A percentile compares a stretch with the other conserved stretches of the same genome.
These are phyloP conservation scores for Lodderomyces orthopsilosis DNA, from an alignment of 1,139 yeast genomes.

Conservation along the genomic window DNA sequence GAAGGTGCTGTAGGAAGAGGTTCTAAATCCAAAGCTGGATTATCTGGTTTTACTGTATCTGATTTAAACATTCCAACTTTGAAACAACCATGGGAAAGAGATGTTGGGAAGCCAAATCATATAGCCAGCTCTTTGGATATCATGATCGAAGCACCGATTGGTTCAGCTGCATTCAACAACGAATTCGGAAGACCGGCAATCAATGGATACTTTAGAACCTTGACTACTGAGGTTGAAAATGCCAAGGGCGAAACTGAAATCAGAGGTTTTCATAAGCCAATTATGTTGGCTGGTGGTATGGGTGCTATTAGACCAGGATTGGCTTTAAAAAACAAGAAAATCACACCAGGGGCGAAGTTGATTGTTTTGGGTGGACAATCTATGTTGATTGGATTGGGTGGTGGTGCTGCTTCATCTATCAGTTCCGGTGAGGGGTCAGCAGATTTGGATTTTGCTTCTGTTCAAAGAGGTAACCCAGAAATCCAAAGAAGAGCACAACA, in stretches of 20 bases:
- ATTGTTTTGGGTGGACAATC: constrained; percentile 97
- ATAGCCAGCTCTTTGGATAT: constrained; percentile 92
- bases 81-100: constrained; percentile 91
- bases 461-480: constrained; percentile 99
- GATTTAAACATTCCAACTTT: constrained; percentile 85
- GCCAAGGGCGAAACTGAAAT: constrained; percentile 64
- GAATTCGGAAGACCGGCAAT: constrained; percentile 99
- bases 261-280: constrained; percentile 98
- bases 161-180: constrained; percentile 97
- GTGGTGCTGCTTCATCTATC: constrained; percentile 98
- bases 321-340: constrained; percentile 81
- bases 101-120: constrained; percentile 86
- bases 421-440: constrained; percentile 97
- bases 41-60: constrained; percentile 89
- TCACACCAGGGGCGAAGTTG: constrained; percentile 89
- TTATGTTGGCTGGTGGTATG: constrained; percentile 99
- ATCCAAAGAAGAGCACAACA: constrained; percentile 99
- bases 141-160: constrained; percentile 96
- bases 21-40: constrained; percentile 93
- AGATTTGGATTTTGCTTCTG: constrained; percentile 95
- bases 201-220: constrained; percentile 93
- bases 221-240: constrained; percentile 74
- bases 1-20: constrained; percentile 99
- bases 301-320: constrained; percentile 94
- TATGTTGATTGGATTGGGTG: constrained; percentile 99